Conservation (phyloP, 2,329 filamentous ascomycete genomes). For the Sclerotinia nivalis region DNA sequence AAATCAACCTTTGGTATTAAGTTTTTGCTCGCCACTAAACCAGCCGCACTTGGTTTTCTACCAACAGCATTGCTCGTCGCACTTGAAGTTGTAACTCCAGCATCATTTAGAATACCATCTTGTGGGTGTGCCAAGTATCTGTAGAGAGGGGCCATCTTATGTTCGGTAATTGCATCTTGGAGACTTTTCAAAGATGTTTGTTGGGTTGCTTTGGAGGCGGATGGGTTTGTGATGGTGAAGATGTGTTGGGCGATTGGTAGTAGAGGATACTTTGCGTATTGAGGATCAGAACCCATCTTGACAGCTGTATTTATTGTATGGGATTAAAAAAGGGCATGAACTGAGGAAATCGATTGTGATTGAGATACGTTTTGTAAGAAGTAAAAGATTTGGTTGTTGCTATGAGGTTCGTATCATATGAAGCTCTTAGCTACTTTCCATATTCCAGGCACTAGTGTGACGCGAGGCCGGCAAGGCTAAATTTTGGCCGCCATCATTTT, state of each 20-base stretch:
- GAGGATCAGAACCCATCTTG: slow-evolving; percentile 74
- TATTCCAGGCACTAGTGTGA: slow-evolving; percentile 38
- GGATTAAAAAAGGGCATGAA: background rate
- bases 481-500: slow-evolving; percentile 19
- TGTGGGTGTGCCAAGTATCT: slow-evolving; percentile 78
- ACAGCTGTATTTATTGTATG: background rate
- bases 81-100: slow-evolving; percentile 49
- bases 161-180: slow-evolving; percentile 77
- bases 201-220: slow-evolving; percentile 65
- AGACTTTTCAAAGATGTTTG: slow-evolving; percentile 71
- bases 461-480: slow-evolving; percentile 30
- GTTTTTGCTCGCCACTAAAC: slow-evolving; percentile 73
- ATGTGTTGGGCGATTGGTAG: slow-evolving; percentile 81
- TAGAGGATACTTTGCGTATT: slow-evolving; percentile 82
- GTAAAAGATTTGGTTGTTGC: slow-evolving; percentile 21
- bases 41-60: slow-evolving; percentile 69
- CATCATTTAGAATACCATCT: slow-evolving; percentile 58
- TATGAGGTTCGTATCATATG: slow-evolving; percentile 27
- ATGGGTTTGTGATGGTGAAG: slow-evolving; percentile 82
- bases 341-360: background rate
- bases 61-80: slow-evolving; percentile 55
- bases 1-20: slow-evolving; percentile 66
- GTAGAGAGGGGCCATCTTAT: slow-evolving; percentile 88
- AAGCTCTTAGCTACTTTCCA: slow-evolving; percentile 27
- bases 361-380: slow-evolving; percentile 3